Base-by-base conservation (phyloP, 306 rosid genomes). In the Trifolium pratense region DNA sequence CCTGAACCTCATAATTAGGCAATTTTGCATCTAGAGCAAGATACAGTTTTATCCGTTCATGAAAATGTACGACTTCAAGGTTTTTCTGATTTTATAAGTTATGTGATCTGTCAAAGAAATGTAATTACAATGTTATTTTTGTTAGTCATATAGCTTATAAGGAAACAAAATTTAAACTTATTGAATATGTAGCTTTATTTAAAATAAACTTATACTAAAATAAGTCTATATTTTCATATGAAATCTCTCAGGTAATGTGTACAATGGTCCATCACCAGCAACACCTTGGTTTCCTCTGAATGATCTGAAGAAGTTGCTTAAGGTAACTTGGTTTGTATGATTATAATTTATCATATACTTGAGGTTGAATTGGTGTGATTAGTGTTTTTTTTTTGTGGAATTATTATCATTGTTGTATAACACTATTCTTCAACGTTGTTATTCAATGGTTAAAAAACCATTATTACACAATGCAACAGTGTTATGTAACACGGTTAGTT, bases 41-140 rank as follows among this genome's bases (percentile, higher is more conserved):
- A 93, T 51, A 81, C 96, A n/a, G 78, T 84, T 42, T 82, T 93
- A 26, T 80, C 92, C 0, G 21, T 91, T 43, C 89, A 96, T 67
- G 98, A 93, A 82, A 85, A 79, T 82, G 97, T 97, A n/a, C 86
- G 98, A 73, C 84, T 93, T 68, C 98, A 89, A 75, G 98, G 98
- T n/a, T 93, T 93, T 66, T 96, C 96, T 1, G 98, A 93, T 89
- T 78, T 39, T 93, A 91, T 45, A 82, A 82, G 68, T 83, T 89
- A 17, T 79, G 78, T 64, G 98, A 49, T 82, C 93, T 0, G 71
- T 91, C 17, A 93, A 87, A 80, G 79, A 84, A 79, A 93, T 97
- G 97, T 88, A 75, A 45, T 15, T 48, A 0, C 43, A 16, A 15
- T 68, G 12, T 45, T 64, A 21, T 65, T 31, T 66, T 1, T 51